These are phyloP conservation scores for Flaveria robusta DNA, from an alignment of 129 eudicot species.

Conservation along the genomic window DNA sequence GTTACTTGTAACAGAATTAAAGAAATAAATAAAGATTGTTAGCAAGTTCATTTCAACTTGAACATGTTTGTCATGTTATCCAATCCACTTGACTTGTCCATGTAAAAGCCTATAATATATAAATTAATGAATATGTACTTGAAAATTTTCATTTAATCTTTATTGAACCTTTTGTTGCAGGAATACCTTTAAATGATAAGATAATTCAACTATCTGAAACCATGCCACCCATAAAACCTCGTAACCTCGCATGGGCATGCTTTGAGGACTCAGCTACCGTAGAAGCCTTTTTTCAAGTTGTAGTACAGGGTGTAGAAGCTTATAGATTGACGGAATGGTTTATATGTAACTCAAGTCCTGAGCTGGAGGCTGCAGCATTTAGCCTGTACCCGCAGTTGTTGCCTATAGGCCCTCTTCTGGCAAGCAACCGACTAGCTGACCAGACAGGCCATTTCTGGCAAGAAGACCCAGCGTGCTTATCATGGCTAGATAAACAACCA, in stretches of 20 bases:
- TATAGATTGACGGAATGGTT: conserved; percentile 33
- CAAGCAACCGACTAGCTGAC: conserved; percentile 47
- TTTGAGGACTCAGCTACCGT: conserved; percentile 17
- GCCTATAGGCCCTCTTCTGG: conserved; percentile 54
- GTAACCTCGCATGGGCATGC: conserved; percentile 35
- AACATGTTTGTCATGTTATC: neutral
- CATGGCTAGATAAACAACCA: conserved; percentile 64
- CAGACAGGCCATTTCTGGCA: conserved; percentile 52
- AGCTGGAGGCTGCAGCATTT: conserved; percentile 50
- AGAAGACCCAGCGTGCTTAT: conserved; percentile 49
- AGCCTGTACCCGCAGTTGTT: conserved; percentile 28
- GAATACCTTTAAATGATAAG: conserved; percentile 34
- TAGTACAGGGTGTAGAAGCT: neutral
- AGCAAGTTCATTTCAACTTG: neutral
- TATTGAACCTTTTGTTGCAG: conserved; percentile 28
- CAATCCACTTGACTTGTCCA: neutral
- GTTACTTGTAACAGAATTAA: too few relatives aligned
- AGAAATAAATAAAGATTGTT: neutral
- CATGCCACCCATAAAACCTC: conserved; percentile 41
- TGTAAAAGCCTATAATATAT: neutral
- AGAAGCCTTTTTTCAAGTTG: conserved; percentile 19
- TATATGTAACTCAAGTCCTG: conserved; percentile 48
- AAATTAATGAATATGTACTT: neutral
- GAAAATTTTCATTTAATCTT: neutral
- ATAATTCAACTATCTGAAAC: conserved; percentile 39